phyloP scores from a whole-genome alignment of 2,329 filamentous ascomycete genomes.

The Sphaerulina vaccinii region DNA sequence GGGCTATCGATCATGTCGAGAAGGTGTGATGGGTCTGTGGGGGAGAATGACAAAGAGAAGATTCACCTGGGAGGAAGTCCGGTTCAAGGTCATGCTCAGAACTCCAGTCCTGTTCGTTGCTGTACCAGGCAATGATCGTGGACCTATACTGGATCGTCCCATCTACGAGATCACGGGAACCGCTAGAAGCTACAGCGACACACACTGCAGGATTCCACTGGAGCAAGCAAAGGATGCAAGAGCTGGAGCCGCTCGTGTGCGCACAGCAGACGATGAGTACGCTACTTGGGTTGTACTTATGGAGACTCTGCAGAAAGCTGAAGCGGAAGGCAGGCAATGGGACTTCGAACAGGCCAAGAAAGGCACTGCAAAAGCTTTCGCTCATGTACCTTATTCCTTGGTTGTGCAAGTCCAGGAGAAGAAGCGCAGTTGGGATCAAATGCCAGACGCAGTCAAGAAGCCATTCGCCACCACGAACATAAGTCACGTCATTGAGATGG shows the following conservation, averaged over 20 bases:
- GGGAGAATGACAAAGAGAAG: slow-evolving; percentile 9
- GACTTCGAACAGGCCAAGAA: slow-evolving; percentile 1
- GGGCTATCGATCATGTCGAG: slow-evolving; percentile 17
- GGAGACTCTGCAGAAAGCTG: slow-evolving; percentile 13
- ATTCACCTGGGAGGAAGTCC: slow-evolving; percentile 16
- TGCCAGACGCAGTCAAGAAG: slow-evolving; percentile 15
- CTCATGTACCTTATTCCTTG: not conserved
- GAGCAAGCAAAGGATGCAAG: slow-evolving; percentile 6
- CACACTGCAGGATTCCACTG: slow-evolving; percentile 2
- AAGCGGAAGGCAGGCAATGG: slow-evolving; percentile 9
- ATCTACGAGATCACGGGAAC: slow-evolving; percentile 8
- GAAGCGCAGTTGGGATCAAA: slow-evolving; percentile 19
- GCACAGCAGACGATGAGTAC: slow-evolving; percentile 15
- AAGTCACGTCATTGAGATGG: slow-evolving; percentile 16
- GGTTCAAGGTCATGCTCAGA: slow-evolving; percentile 14
- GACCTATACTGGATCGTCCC: not conserved
- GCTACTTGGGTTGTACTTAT: slow-evolving; percentile 15
- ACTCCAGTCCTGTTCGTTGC: slow-evolving; percentile 17
- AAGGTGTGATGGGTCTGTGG: slow-evolving; percentile 17
- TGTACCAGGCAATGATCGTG: slow-evolving; percentile 3
- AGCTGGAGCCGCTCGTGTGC: slow-evolving; percentile 4
- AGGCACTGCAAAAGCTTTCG: not conserved
- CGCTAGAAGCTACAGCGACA: slow-evolving; percentile 4
- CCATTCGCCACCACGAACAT: slow-evolving; percentile 15
- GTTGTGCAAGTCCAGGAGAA: slow-evolving; percentile 15